Evolutionary conservation across 2,329 filamentous ascomycete species (phyloP).

Genomic region (Fusarium sp.): DNA sequence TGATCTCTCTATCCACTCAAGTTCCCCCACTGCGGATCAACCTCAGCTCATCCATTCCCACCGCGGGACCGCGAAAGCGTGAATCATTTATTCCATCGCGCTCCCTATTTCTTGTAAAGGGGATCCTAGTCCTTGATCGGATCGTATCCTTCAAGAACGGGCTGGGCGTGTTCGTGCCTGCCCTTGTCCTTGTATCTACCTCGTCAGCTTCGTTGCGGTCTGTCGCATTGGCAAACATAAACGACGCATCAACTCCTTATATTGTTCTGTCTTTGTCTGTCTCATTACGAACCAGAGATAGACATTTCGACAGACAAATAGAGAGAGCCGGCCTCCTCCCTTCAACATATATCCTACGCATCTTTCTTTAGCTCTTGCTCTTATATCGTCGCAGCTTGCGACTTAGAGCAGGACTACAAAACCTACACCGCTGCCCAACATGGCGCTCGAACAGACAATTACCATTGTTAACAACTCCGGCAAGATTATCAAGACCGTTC

Average conservation of each 20-base stretch:
- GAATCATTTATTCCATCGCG: slow-evolving; percentile 32
- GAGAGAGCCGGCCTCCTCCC: slow-evolving; percentile 46
- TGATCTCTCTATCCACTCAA: slow-evolving; percentile 15
- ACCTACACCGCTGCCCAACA: slow-evolving; percentile 46
- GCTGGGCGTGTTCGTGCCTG: slow-evolving; percentile 20
- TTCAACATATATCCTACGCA: slow-evolving; percentile 5
- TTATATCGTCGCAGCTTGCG: neutral
- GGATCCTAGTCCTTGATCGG: slow-evolving; percentile 33
- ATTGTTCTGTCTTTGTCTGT: slow-evolving; percentile 5
- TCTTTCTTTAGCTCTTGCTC: slow-evolving; percentile 1
- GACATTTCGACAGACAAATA: slow-evolving; percentile 15
- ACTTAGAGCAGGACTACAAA: slow-evolving; percentile 15
- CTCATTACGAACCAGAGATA: slow-evolving; percentile 24
- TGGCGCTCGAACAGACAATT: slow-evolving; percentile 75
- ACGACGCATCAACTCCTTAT: slow-evolving; percentile 20
- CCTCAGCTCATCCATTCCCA: slow-evolving; percentile 37
- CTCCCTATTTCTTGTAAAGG: slow-evolving; percentile 25
- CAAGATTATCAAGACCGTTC: slow-evolving; percentile 89
- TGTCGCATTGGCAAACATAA: slow-evolving; percentile 26
- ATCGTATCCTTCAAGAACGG: slow-evolving; percentile 31
- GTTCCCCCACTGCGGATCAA: slow-evolving; percentile 36
- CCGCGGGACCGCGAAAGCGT: slow-evolving; percentile 40
- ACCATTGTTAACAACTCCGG: slow-evolving; percentile 92
- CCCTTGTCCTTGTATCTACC: slow-evolving; percentile 6
- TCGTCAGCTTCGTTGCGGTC: slow-evolving; percentile 29